phyloP scores from a whole-genome alignment of 2,329 filamentous ascomycete genomes.

The Fusarium torreyae region DNA sequence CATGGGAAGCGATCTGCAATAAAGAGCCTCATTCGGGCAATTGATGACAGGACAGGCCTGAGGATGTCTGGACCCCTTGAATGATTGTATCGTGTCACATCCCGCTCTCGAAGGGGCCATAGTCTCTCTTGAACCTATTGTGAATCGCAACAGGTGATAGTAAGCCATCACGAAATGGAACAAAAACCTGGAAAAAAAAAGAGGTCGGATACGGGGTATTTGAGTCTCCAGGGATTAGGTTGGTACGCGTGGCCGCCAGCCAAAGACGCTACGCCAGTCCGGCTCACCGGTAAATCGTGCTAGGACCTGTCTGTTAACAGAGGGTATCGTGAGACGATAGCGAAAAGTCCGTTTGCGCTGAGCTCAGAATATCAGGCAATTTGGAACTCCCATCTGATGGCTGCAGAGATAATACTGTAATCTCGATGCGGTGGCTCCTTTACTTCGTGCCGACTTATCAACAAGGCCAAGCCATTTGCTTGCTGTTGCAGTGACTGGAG shows the following conservation, averaged over 20 bases:
- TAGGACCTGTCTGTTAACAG: background rate
- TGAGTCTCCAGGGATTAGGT: conserved; percentile 11
- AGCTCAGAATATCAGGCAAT: conserved; percentile 1
- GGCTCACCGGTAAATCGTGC: conserved; percentile 14
- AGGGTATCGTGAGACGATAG: conserved; percentile 21
- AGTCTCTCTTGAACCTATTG: background rate
- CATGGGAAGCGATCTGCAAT: conserved; percentile 39
- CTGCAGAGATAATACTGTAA: conserved; percentile 2
- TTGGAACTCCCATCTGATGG: background rate
- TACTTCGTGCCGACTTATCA: background rate
- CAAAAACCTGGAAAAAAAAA: conserved; percentile 28
- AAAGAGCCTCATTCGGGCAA: conserved; percentile 33
- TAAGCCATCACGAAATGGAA: background rate
- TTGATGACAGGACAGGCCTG: conserved; percentile 7
- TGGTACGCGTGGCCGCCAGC: conserved; percentile 16
- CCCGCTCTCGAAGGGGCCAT: background rate
- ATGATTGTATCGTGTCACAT: conserved; percentile 9
- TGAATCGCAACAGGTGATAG: background rate
- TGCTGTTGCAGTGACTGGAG: conserved; percentile 16
- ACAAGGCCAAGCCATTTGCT: conserved; percentile 10
- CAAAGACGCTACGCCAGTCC: conserved; percentile 5
- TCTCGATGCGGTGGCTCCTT: background rate
- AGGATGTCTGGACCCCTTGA: background rate
- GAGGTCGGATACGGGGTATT: conserved; percentile 5
- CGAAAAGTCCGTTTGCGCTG: background rate